Percentiles rank a stretch among this genome's conserved stretches.
These are phyloP conservation scores for Tolypocladium amazonense DNA, from an alignment of 2,329 filamentous ascomycete genomes.

Conservation along the genomic window DNA sequence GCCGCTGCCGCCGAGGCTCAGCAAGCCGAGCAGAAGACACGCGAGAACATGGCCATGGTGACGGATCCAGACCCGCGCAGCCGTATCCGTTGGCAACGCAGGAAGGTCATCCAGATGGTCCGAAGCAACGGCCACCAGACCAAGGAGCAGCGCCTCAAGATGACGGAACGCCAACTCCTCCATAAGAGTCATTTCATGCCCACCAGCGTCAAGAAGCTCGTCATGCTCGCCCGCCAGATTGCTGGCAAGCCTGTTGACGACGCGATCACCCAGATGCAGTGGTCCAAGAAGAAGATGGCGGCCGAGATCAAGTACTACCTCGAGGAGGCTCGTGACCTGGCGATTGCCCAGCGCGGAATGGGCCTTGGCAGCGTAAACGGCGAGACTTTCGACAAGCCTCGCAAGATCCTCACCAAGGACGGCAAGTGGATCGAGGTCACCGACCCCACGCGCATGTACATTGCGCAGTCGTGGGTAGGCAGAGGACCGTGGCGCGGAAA, in stretches of 20 bases:
- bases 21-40: slow-evolving; percentile 25
- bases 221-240: slow-evolving; percentile 77
- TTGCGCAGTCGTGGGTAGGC: slow-evolving; percentile 89
- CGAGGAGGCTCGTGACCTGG: slow-evolving; percentile 70
- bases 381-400: slow-evolving; percentile 24
- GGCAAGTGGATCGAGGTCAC: slow-evolving; percentile 60
- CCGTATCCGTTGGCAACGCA: slow-evolving; percentile 68
- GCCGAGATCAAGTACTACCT: slow-evolving; percentile 70
- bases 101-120: slow-evolving; percentile 71
- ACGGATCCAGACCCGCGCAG: slow-evolving; percentile 66
- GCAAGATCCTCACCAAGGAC: slow-evolving; percentile 60
- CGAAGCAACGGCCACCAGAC: slow-evolving; percentile 43
- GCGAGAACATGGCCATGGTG: slow-evolving; percentile 46
- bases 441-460: slow-evolving; percentile 75
- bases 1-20: slow-evolving; percentile 7
- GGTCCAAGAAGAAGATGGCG: slow-evolving; percentile 87
- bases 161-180: slow-evolving; percentile 43
- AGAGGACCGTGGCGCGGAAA: slow-evolving; percentile 52
- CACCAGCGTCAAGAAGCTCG: slow-evolving; percentile 86
- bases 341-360: slow-evolving; percentile 76
- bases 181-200: slow-evolving; percentile 63
- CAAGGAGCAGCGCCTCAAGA: slow-evolving; percentile 55
- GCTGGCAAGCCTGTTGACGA: slow-evolving; percentile 89
- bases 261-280: slow-evolving; percentile 88
- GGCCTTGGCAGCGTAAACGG: slow-evolving; percentile 47